These are phyloP conservation scores for Eucalyptus pauciflora DNA, from an alignment of 345 rosid genomes.

Conservation along the genomic window DNA sequence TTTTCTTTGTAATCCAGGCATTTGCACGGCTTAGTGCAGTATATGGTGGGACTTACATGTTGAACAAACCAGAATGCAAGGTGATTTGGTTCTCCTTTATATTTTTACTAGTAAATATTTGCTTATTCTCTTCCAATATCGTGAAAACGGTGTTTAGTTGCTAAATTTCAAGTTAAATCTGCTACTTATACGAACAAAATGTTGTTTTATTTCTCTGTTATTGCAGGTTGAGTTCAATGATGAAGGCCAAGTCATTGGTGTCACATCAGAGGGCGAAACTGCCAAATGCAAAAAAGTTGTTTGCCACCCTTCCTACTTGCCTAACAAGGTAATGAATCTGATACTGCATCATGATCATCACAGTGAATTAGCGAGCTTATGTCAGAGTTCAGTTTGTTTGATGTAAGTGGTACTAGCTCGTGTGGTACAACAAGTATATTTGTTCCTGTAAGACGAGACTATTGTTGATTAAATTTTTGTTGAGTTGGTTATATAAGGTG, in stretches of 20 bases:
- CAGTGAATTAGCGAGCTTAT: background rate
- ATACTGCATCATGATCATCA: background rate
- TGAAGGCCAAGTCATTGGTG: conserved; percentile 82
- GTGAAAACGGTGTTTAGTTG: background rate
- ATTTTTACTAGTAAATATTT: background rate
- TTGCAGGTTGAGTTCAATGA: conserved; percentile 80
- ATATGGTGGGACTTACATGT: conserved; percentile 97
- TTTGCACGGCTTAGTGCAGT: conserved; percentile 99
- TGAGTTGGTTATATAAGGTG: background rate
- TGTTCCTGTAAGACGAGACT: background rate
- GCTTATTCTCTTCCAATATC: background rate
- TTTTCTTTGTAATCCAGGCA: conserved; percentile 29
- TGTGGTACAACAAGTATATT: background rate
- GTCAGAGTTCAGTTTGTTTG: background rate
- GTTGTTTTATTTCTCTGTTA: background rate
- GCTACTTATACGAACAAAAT: background rate
- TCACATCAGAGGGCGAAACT: conserved; percentile 97
- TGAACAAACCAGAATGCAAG: conserved; percentile 97
- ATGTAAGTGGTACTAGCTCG: background rate
- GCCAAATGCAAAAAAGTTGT: conserved; percentile 97
- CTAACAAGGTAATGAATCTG: conserved; percentile 50
- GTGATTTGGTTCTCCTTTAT: conserved; percentile 7
- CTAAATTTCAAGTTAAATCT: background rate
- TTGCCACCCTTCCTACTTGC: conserved; percentile 92
- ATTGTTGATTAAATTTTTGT: background rate